A percentile compares a stretch with the other conserved stretches of the same genome.
Evolutionary conservation across 805 yeast genomes (phyloP).

Genomic region (Isabelozyma pseudorhagii): DNA sequence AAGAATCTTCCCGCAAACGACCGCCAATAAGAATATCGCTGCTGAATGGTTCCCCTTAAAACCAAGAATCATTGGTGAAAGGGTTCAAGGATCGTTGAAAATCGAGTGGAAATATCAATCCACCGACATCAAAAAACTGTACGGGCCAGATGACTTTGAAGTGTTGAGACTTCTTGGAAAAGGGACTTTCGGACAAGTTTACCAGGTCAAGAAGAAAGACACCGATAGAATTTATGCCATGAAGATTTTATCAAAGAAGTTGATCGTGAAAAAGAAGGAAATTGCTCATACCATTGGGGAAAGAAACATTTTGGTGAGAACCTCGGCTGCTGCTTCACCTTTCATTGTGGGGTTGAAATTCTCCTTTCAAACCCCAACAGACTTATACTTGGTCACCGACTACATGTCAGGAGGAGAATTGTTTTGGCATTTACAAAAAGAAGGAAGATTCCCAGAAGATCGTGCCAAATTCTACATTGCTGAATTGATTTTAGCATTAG

Average conservation of each 20-base stretch:
- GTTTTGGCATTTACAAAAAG: constrained; percentile 95
- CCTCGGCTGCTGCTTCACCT: constrained; percentile 84
- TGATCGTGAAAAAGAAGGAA: constrained; percentile 94
- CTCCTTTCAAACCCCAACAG: constrained; percentile 93
- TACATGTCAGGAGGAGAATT: constrained; percentile 98
- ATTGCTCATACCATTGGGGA: constrained; percentile 98
- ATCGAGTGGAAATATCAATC: constrained; percentile 69
- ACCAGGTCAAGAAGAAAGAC: constrained; percentile 89
- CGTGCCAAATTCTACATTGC: constrained; percentile 97
- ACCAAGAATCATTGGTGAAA: constrained; percentile 72
- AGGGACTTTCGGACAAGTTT: constrained; percentile 97
- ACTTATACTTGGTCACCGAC: constrained; percentile 90
- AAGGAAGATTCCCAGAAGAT: constrained; percentile 89
- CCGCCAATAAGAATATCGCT: constrained; percentile 31
- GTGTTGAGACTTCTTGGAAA: constrained; percentile 87
- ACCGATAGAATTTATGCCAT: constrained; percentile 91
- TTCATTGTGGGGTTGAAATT: constrained; percentile 95
- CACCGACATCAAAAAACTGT: constrained; percentile 65
- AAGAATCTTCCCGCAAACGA: constrained; percentile 60
- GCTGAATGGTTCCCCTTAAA: constrained; percentile 74
- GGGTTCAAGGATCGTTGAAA: constrained; percentile 73
- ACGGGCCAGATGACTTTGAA: constrained; percentile 94
- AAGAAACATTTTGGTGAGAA: constrained; percentile 88
- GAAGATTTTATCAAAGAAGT: constrained; percentile 93
- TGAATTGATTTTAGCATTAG: constrained; percentile 87